These are phyloP conservation scores for Capsicum pubescens DNA, from an alignment of 257 asterid genomes.

Conservation along the genomic window DNA sequence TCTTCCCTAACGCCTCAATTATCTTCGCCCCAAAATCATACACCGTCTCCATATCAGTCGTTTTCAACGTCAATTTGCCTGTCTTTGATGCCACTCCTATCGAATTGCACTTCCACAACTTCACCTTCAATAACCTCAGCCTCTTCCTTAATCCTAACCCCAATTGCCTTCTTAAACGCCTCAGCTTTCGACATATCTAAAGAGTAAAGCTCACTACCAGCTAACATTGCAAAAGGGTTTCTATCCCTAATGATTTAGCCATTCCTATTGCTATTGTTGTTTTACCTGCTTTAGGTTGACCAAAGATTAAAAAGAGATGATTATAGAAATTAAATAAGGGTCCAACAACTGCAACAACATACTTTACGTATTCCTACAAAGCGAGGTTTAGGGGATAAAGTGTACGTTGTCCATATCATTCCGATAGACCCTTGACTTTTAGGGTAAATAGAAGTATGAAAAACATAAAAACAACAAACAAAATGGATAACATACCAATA, in stretches of 20 bases:
- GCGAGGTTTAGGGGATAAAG: too few relatives aligned
- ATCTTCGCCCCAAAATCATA: conserved; percentile 87
- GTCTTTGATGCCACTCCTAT: conserved; percentile 82
- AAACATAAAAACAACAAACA: too few relatives aligned
- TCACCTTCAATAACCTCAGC: conserved; percentile 92
- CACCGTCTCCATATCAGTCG: conserved; percentile 91
- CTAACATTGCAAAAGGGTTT: conserved; percentile 93
- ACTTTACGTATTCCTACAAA: too few relatives aligned
- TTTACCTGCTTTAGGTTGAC: conserved; percentile 73
- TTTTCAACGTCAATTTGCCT: conserved; percentile 77
- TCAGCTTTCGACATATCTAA: conserved; percentile 91
- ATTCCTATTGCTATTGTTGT: conserved; percentile 94
- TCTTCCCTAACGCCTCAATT: conserved; percentile 92
- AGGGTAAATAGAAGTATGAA: too few relatives aligned
- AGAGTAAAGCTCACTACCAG: conserved; percentile 89
- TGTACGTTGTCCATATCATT: too few relatives aligned
- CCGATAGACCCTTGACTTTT: too few relatives aligned
- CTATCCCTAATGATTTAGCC: conserved; percentile 69
- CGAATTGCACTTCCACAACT: conserved; percentile 81
- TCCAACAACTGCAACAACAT: too few relatives aligned
- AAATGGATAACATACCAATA: too few relatives aligned
- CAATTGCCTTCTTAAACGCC: conserved; percentile 84
- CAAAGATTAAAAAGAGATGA: too few relatives aligned
- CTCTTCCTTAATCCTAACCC: conserved; percentile 87
- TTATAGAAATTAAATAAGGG: too few relatives aligned